A percentile compares a stretch with the other conserved stretches of the same genome.
These are phyloP conservation scores for Lachancea sp. DNA, from an alignment of 805 yeast genomes.

Conservation along the genomic window DNA sequence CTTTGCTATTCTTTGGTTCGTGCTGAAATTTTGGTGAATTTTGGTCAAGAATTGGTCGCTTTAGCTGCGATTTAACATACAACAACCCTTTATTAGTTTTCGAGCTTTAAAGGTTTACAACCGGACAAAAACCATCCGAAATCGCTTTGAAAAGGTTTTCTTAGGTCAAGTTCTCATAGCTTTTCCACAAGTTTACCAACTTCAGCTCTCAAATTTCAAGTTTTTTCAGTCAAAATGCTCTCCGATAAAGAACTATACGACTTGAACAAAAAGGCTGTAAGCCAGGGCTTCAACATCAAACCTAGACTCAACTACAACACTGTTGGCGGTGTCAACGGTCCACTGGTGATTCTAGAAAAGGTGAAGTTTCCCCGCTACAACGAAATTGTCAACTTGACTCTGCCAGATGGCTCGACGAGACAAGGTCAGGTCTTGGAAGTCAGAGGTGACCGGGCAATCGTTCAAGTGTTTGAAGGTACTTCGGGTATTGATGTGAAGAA, in stretches of 20 bases:
- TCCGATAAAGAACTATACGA: slow-evolving; percentile 46
- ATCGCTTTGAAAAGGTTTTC: too few species aligned
- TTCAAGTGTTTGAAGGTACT: slow-evolving; percentile 98
- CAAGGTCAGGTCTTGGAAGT: slow-evolving; percentile 99
- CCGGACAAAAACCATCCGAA: background rate
- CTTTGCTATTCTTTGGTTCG: background rate
- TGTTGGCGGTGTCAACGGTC: slow-evolving; percentile 98
- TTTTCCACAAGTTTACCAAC: too few species aligned
- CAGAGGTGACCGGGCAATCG: slow-evolving; percentile 93
- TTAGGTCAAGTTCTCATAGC: too few species aligned
- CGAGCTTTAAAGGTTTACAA: background rate
- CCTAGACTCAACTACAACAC: slow-evolving; percentile 93
- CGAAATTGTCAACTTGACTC: slow-evolving; percentile 92
- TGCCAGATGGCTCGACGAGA: slow-evolving; percentile 91
- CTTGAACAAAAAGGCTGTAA: slow-evolving; percentile 85
- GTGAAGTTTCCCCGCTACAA: slow-evolving; percentile 87
- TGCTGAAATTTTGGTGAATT: background rate
- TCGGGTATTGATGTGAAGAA: slow-evolving; percentile 98
- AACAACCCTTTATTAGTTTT: background rate
- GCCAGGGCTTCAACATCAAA: slow-evolving; percentile 83
- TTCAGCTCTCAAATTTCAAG: background rate
- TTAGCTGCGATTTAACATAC: background rate
- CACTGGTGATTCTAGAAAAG: slow-evolving; percentile 83
- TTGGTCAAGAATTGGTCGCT: background rate
- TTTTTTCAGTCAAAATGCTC: slow-evolving; percentile 17